Conservation (phyloP, 2,329 filamentous ascomycete species). For the Cercospora sp. region DNA sequence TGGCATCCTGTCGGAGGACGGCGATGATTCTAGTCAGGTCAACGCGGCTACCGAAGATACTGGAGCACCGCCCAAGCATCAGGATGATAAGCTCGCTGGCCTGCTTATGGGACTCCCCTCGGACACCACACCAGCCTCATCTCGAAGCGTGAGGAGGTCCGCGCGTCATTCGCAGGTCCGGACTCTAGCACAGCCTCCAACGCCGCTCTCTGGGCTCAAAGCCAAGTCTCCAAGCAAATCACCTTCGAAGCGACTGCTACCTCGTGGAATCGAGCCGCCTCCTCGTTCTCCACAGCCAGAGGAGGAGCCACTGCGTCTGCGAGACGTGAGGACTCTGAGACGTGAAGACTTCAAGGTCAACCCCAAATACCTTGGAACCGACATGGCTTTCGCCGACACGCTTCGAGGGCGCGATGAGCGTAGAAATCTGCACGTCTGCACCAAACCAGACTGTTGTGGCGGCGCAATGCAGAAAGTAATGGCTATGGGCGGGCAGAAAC, state of each 20-base stretch:
- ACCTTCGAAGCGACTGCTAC: conserved; percentile 1
- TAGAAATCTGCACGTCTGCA: conserved; percentile 72
- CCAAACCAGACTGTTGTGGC: conserved; percentile 74
- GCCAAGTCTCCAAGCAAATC: conserved; percentile 14
- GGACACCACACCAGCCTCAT: conserved; percentile 20
- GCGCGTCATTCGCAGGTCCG: neutral
- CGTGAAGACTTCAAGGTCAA: conserved; percentile 82
- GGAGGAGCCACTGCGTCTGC: conserved; percentile 57
- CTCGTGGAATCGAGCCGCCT: conserved; percentile 22
- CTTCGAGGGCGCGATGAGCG: conserved; percentile 70
- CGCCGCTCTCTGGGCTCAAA: conserved; percentile 13
- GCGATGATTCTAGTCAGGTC: conserved; percentile 28
- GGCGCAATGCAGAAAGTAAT: conserved; percentile 69
- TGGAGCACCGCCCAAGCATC: neutral
- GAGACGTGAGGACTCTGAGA: conserved; percentile 58
- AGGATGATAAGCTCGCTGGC: conserved; percentile 27
- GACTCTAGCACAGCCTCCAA: conserved; percentile 11
- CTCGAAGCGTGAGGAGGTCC: neutral
- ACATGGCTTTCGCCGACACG: conserved; percentile 73
- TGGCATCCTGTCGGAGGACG: conserved; percentile 35
- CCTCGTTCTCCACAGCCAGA: conserved; percentile 35
- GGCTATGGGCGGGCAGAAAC: conserved; percentile 32
- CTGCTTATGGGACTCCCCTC: conserved; percentile 28
- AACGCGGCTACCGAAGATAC: conserved; percentile 11
- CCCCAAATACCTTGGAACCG: conserved; percentile 67